Percentiles rank a stretch among this genome's conserved stretches.
phyloP scores from a whole-genome alignment of 129 eudicot species.

The carrot (Daucus carota) region DNA sequence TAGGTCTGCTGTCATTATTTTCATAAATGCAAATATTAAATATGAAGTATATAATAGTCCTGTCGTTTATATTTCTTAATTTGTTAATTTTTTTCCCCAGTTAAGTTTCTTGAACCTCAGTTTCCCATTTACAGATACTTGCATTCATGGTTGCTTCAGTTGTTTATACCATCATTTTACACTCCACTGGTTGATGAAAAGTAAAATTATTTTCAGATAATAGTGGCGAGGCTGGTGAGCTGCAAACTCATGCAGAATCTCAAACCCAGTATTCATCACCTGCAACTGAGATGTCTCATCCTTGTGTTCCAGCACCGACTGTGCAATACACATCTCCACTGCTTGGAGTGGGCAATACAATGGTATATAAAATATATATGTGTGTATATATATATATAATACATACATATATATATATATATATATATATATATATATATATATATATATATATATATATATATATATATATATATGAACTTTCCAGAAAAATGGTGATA shows the following conservation, averaged over 20 bases:
- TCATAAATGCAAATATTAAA: too few species aligned
- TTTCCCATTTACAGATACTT: background rate
- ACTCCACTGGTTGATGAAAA: background rate
- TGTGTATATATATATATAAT: too few species aligned
- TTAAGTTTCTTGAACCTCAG: background rate
- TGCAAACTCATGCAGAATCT: slow-evolving; percentile 45
- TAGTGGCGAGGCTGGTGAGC: slow-evolving; percentile 53
- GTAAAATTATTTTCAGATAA: slow-evolving; percentile 32
- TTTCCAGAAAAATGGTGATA: slow-evolving; percentile 26
- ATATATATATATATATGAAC: slow-evolving; percentile 15
- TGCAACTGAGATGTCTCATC: slow-evolving; percentile 43
- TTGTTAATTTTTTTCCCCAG: too few species aligned
- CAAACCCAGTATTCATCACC: slow-evolving; percentile 45
- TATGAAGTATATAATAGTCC: too few species aligned
- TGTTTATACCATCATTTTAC: background rate
- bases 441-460: too few species aligned
- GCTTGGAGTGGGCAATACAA: slow-evolving; percentile 41
- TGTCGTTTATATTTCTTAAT: too few species aligned
- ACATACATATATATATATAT: too few species aligned
- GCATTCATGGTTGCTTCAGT: background rate
- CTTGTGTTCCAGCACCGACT: slow-evolving; percentile 38
- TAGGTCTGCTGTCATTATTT: background rate
- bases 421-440: too few species aligned
- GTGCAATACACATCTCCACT: slow-evolving; percentile 47
- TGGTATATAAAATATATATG: too few species aligned